Base-by-base conservation (phyloP, 2,329 filamentous ascomycete species). In the Phyllosticta citriasiana region DNA sequence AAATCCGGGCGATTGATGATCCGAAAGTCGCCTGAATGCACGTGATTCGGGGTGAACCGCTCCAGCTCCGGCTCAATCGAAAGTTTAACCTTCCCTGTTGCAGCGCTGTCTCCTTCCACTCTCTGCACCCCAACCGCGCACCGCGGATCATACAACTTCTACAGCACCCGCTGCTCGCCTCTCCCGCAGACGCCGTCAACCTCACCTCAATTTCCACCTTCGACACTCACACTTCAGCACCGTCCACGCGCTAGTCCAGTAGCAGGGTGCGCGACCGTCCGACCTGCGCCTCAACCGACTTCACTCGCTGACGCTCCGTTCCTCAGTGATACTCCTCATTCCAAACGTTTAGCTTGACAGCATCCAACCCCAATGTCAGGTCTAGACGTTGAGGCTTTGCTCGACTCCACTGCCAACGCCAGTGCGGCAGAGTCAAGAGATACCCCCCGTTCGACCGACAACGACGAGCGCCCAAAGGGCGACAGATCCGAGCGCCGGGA, bases 321-420 rank as follows among this genome's bases (percentile, higher is more conserved):
- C 57, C 33, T 14, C 40, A 64, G 63, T 64, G 63, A 64, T 27
- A 47, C 30, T 60, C 57, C 58, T 60, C 57, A 58, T 50, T 57
- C 57, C 40, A 54, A 57, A 60, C 26, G 50, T 60, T 57, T 54
- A 51, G 56, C 59, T 56, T 58, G 60, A 62, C 57, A 61, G 47
- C 58, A 35, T 61, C 58, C 52, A 60, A 62, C 69, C 75, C 78
- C 67, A 67, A 88, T 88, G 85, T 85, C 85, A 55, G 82, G 81
- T 74, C 79, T 87, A 67, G 91, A 96, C 72, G 90, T 97, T 69
- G 92, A 97, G 80, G 90, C 91, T 66, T 83, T 97, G 66, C 85
- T 97, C 67, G 91, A 96, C 76, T 89, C 88, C 57, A 90, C 89
- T 65, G 89, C 89, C 58, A 86, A 85, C 72, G 80, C 81, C 55